A percentile compares a stretch with the other conserved stretches of the same genome.
Evolutionary conservation across 2,329 filamentous ascomycete genomes (phyloP).

Genomic region (Aspergillus eucalypticola): DNA sequence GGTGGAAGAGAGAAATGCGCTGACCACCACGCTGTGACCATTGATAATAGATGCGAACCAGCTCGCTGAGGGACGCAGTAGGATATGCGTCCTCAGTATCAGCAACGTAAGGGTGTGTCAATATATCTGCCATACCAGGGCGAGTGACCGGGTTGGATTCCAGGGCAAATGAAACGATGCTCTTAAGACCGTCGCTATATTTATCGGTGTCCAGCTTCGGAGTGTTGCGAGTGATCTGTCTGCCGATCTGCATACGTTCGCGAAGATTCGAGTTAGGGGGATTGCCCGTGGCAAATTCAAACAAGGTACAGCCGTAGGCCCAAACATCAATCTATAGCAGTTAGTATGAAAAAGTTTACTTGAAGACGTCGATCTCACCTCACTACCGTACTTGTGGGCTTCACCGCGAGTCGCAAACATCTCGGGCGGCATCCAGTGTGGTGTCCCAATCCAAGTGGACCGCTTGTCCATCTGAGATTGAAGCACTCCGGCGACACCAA

Average conservation of each 20-base stretch:
- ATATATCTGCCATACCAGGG: constrained; percentile 49
- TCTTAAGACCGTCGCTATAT: constrained; percentile 48
- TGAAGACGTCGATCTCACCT: constrained; percentile 34
- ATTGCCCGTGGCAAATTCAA: constrained; percentile 51
- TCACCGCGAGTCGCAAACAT: constrained; percentile 47
- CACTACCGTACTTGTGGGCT: constrained; percentile 49
- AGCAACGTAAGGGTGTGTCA: constrained; percentile 49
- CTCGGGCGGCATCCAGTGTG: constrained; percentile 68
- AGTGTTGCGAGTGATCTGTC: constrained; percentile 45
- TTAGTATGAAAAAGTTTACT: constrained; percentile 8
- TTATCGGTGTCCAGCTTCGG: constrained; percentile 45
- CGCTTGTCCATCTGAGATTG: constrained; percentile 62
- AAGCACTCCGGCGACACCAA: constrained; percentile 64
- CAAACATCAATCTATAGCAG: constrained; percentile 49
- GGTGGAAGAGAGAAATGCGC: constrained; percentile 59
- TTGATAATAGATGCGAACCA: constrained; percentile 51
- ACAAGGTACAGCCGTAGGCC: constrained; percentile 53
- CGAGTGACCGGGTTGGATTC: constrained; percentile 46
- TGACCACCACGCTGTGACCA: constrained; percentile 53
- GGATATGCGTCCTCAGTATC: constrained; percentile 47
- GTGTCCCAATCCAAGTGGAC: constrained; percentile 65
- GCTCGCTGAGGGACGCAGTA: constrained; percentile 45
- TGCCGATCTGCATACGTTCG: constrained; percentile 50
- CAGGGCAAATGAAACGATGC: constrained; percentile 47
- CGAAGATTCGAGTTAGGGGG: constrained; percentile 51